Conservation (phyloP, 2,329 filamentous ascomycete genomes). For the Trichoderma afroharzianum region DNA sequence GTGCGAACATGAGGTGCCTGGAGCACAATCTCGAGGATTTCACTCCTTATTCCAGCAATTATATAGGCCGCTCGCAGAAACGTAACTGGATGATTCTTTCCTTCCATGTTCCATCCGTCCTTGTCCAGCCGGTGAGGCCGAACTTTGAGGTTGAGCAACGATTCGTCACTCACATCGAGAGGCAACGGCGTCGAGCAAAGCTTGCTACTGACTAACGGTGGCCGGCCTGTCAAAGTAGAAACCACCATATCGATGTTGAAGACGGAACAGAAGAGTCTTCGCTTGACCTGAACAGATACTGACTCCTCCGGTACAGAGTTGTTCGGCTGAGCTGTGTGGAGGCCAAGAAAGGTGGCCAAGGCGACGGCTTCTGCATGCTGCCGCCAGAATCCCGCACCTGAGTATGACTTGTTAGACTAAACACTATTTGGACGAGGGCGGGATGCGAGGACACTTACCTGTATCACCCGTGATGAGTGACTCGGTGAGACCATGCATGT, state of each 20-base stretch:
- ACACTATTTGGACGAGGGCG: not conserved
- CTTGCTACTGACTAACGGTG: slow-evolving; percentile 6
- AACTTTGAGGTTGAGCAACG: not conserved
- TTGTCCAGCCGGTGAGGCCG: slow-evolving; percentile 1
- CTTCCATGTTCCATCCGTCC: slow-evolving; percentile 15
- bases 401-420: not conserved
- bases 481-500: not conserved
- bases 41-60: not conserved
- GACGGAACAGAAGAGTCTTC: slow-evolving; percentile 11
- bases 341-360: slow-evolving; percentile 18
- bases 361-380: slow-evolving; percentile 12
- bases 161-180: slow-evolving; percentile 10
- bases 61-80: slow-evolving; percentile 7
- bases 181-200: slow-evolving; percentile 14
- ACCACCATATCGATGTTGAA: slow-evolving; percentile 14
- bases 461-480: slow-evolving; percentile 9
- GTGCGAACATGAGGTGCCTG: slow-evolving; percentile 5
- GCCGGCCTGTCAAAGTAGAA: slow-evolving; percentile 13
- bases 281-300: slow-evolving; percentile 9
- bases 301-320: not conserved
- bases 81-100: not conserved
- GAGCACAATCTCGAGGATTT: slow-evolving; percentile 12
- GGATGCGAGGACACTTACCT: not conserved
- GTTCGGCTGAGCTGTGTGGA: not conserved
- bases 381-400: slow-evolving; percentile 13